These are phyloP conservation scores for Lomentospora prolificans DNA, from an alignment of 2,329 filamentous ascomycete species.

Conservation along the genomic window DNA sequence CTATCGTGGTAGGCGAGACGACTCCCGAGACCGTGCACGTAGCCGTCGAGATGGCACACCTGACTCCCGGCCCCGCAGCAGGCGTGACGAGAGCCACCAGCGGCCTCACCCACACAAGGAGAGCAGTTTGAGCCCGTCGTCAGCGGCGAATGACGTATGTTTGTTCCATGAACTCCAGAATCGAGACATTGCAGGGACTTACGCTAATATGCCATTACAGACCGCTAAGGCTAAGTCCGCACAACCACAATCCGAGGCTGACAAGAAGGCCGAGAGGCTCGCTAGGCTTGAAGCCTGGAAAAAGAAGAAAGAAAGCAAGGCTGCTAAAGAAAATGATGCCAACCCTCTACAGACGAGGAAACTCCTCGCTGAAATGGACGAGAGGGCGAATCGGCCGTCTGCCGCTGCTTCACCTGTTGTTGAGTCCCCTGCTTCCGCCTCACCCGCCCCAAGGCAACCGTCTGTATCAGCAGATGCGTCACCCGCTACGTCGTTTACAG, in stretches of 20 bases:
- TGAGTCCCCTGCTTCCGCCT: constrained; percentile 35
- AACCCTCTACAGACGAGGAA: constrained; percentile 55
- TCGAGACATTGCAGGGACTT: neutral
- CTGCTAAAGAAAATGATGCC: constrained; percentile 60
- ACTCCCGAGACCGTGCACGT: constrained; percentile 56
- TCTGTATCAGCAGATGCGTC: constrained; percentile 30
- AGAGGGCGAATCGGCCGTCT: constrained; percentile 46
- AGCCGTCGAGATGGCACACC: constrained; percentile 59
- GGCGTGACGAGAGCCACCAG: constrained; percentile 51
- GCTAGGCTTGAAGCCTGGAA: constrained; percentile 88
- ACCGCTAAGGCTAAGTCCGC: constrained; percentile 36
- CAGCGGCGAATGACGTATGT: constrained; percentile 49
- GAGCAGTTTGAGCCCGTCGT: constrained; percentile 25
- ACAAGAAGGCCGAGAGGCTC: constrained; percentile 70
- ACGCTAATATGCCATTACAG: constrained; percentile 28
- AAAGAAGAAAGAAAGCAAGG: constrained; percentile 72
- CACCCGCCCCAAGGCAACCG: constrained; percentile 33
- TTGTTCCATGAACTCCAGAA: neutral
- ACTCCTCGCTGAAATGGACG: constrained; percentile 64
- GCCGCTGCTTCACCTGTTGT: constrained; percentile 39
- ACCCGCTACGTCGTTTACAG: constrained; percentile 53
- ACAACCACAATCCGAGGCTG: constrained; percentile 49
- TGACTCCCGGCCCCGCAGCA: constrained; percentile 58
- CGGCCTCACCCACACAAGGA: constrained; percentile 42
- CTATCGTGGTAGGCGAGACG: constrained; percentile 58